These are phyloP conservation scores for Oropetium thomaeum DNA, from an alignment of 176 grass and related monocot genomes.

Conservation along the genomic window DNA sequence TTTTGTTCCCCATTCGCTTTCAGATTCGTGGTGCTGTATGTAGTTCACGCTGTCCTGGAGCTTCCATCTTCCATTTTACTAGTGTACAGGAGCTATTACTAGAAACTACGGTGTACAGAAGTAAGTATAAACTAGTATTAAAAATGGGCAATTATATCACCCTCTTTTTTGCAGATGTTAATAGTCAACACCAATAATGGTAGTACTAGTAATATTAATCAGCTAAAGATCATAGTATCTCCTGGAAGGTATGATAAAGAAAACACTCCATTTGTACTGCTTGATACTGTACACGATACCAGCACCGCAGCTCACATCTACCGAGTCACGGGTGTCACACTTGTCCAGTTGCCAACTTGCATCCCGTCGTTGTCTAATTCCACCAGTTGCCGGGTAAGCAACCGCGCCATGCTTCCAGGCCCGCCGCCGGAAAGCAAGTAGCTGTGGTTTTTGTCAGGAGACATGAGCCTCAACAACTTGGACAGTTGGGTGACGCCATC, in stretches of 20 bases:
- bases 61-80: not conserved
- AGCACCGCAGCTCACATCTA: too few relatives aligned
- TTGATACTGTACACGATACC: too few relatives aligned
- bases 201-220: too few relatives aligned
- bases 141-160: not conserved
- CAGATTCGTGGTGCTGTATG: too few relatives aligned
- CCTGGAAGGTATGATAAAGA: too few relatives aligned
- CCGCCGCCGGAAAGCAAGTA: not conserved
- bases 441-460: not conserved
- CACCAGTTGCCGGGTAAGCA: not conserved
- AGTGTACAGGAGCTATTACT: not conserved
- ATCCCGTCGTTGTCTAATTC: not conserved
- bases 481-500: not conserved
- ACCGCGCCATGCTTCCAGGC: not conserved
- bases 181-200: too few relatives aligned
- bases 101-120: not conserved
- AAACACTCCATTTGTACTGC: too few relatives aligned
- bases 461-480: conserved; percentile 5
- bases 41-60: not conserved
- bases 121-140: too few relatives aligned
- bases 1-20: not conserved
- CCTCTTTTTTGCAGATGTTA: too few relatives aligned
- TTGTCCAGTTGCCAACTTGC: not conserved
- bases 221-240: too few relatives aligned
- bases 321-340: too few relatives aligned